phyloP scores from a whole-genome alignment of 306 rosid species.

The Gynostemma pentaphyllum region DNA sequence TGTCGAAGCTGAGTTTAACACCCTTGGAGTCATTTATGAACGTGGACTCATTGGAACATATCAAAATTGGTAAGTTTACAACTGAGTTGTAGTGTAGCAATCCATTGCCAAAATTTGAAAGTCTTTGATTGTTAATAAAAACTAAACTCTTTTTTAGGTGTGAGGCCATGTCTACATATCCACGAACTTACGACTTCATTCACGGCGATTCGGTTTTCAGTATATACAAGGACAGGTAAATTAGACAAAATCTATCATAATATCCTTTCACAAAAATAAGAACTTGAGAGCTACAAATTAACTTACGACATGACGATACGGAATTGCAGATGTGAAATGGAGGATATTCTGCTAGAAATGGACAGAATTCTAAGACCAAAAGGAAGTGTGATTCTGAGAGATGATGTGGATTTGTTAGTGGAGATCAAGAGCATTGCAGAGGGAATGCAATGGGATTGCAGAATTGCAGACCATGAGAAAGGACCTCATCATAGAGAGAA shows the following conservation, averaged over 20 bases:
- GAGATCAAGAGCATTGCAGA: slow-evolving; percentile 46
- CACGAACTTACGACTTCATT: slow-evolving; percentile 84
- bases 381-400: slow-evolving; percentile 61
- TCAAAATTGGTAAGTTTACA: slow-evolving; percentile 59
- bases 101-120: no score
- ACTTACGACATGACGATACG: neutral
- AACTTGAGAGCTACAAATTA: neutral
- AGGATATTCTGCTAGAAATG: slow-evolving; percentile 73
- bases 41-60: slow-evolving; percentile 90
- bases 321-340: slow-evolving; percentile 54
- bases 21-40: slow-evolving; percentile 79
- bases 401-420: slow-evolving; percentile 64
- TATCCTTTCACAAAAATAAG: neutral
- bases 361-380: slow-evolving; percentile 72
- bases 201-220: slow-evolving; percentile 74
- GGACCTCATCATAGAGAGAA: slow-evolving; percentile 60
- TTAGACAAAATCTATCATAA: neutral
- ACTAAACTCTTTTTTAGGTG: slow-evolving; percentile 32
- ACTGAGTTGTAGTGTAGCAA: no score
- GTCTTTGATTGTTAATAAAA: no score
- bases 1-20: slow-evolving; percentile 57
- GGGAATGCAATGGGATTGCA: slow-evolving; percentile 57
- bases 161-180: slow-evolving; percentile 96
- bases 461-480: slow-evolving; percentile 60
- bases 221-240: slow-evolving; percentile 66